Conservation (phyloP, 2,329 filamentous ascomycete species). For the Trichoderma arundinaceum region DNA sequence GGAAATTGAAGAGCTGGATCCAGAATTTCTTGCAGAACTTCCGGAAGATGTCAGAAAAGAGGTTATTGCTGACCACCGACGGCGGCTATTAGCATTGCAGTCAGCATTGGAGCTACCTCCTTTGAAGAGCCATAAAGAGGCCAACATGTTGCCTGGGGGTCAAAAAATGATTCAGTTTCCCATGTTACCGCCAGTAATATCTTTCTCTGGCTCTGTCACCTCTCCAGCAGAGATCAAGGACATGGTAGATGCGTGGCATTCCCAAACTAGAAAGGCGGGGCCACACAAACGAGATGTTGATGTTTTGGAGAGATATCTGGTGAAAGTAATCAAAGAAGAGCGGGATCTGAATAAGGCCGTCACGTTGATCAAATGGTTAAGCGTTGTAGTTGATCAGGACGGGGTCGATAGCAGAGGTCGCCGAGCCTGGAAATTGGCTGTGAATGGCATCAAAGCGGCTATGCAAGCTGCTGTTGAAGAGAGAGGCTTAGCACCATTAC, state of each 20-base stretch:
- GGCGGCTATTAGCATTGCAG: slow-evolving; percentile 62
- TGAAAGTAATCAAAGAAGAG: slow-evolving; percentile 75
- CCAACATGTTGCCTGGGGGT: slow-evolving; percentile 41
- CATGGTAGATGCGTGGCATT: slow-evolving; percentile 78
- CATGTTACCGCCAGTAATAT: slow-evolving; percentile 51
- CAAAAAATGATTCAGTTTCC: slow-evolving; percentile 56
- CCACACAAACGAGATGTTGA: slow-evolving; percentile 80
- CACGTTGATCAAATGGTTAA: slow-evolving; percentile 71
- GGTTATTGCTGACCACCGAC: slow-evolving; percentile 72
- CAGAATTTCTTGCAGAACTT: slow-evolving; percentile 79
- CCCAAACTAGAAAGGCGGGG: slow-evolving; percentile 71
- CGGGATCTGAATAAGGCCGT: slow-evolving; percentile 76
- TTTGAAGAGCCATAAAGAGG: slow-evolving; percentile 38
- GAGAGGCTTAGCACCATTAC: slow-evolving; percentile 62
- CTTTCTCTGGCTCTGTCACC: slow-evolving; percentile 53
- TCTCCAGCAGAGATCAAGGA: slow-evolving; percentile 67
- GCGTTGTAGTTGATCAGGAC: slow-evolving; percentile 59
- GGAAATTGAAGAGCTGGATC: slow-evolving; percentile 61
- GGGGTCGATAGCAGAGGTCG: slow-evolving; percentile 46
- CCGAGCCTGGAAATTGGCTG: slow-evolving; percentile 54
- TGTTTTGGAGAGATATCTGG: slow-evolving; percentile 75
- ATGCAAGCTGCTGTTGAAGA: slow-evolving; percentile 62
- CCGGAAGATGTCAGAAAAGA: slow-evolving; percentile 81
- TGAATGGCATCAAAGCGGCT: slow-evolving; percentile 52
- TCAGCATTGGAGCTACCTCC: slow-evolving; percentile 53